These are phyloP conservation scores for Geotrichum fermentans DNA, from an alignment of 1,139 yeast species.

Conservation along the genomic window DNA sequence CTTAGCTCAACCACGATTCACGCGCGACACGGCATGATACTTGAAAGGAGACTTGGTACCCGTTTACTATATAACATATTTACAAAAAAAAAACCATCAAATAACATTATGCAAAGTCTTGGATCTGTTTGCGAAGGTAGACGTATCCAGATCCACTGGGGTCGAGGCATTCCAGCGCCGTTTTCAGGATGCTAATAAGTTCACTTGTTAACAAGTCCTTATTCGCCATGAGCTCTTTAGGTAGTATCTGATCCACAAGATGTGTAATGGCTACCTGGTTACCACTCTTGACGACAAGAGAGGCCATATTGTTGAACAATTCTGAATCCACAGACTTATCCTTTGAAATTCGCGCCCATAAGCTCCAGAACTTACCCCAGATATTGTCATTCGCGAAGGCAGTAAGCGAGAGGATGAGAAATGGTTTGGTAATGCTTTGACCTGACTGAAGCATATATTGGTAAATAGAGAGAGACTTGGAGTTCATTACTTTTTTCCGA, in stretches of 20 bases:
- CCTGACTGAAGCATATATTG: conserved; percentile 26
- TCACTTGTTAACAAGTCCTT: conserved; percentile 23
- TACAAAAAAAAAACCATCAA: too few relatives aligned
- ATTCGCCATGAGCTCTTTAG: conserved; percentile 13
- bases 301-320: conserved; percentile 29
- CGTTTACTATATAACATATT: too few relatives aligned
- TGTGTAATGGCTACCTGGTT: conserved; percentile 22
- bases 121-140: conserved; percentile 23
- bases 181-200: conserved; percentile 21
- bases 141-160: conserved; percentile 26
- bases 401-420: conserved; percentile 37
- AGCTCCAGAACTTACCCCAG: conserved; percentile 39
- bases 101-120: conserved; percentile 7
- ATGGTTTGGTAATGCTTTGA: conserved; percentile 23
- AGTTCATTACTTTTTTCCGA: conserved; percentile 22
- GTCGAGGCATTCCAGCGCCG: conserved; percentile 27
- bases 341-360: conserved; percentile 31
- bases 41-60: too few relatives aligned
- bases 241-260: conserved; percentile 26
- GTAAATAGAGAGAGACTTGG: conserved; percentile 29
- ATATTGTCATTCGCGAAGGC: conserved; percentile 39
- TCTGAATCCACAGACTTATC: conserved; percentile 24
- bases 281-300: conserved; percentile 34
- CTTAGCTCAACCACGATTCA: too few relatives aligned
- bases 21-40: too few relatives aligned